A percentile compares a stretch with the other conserved stretches of the same genome.
These are phyloP conservation scores for Fusarium udum DNA, from an alignment of 2,329 filamentous ascomycete genomes.

Conservation along the genomic window DNA sequence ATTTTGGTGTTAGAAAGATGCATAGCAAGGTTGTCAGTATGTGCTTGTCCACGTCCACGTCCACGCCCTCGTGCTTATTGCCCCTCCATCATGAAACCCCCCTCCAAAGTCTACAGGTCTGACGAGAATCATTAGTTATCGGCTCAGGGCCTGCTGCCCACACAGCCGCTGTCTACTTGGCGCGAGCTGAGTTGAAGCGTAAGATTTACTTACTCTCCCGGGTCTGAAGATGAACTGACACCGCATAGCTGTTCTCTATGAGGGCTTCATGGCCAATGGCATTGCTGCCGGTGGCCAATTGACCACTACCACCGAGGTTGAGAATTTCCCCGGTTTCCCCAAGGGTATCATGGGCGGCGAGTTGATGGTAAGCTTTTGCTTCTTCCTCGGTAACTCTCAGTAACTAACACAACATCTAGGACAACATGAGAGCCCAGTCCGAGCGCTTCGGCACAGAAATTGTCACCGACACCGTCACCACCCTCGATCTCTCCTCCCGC, in stretches of 20 bases:
- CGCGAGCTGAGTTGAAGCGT: constrained; percentile 92
- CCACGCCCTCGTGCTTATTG: background rate
- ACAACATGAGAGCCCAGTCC: constrained; percentile 92
- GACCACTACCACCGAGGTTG: constrained; percentile 97
- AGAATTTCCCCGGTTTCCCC: constrained; percentile 97
- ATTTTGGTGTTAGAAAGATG: constrained; percentile 70
- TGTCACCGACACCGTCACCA: constrained; percentile 89
- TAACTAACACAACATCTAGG: constrained; percentile 54
- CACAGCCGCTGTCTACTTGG: constrained; percentile 95
- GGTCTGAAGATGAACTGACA: constrained; percentile 17
- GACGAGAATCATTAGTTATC: constrained; percentile 63
- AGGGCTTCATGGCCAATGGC: constrained; percentile 97
- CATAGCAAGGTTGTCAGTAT: constrained; percentile 91
- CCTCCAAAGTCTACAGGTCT: background rate
- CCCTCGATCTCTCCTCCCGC: constrained; percentile 81
- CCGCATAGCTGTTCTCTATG: constrained; percentile 81
- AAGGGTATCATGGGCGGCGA: constrained; percentile 85
- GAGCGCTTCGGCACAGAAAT: constrained; percentile 92
- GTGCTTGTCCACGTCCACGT: constrained; percentile 49
- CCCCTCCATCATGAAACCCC: constrained; percentile 22
- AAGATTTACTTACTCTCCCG: constrained; percentile 43
- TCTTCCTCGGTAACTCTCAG: background rate
- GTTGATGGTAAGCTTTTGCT: constrained; percentile 73
- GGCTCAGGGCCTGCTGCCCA: constrained; percentile 98
- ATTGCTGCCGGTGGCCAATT: constrained; percentile 96